These are phyloP conservation scores for Primulina eburnea DNA, from an alignment of 257 asterid genomes.

Conservation along the genomic window DNA sequence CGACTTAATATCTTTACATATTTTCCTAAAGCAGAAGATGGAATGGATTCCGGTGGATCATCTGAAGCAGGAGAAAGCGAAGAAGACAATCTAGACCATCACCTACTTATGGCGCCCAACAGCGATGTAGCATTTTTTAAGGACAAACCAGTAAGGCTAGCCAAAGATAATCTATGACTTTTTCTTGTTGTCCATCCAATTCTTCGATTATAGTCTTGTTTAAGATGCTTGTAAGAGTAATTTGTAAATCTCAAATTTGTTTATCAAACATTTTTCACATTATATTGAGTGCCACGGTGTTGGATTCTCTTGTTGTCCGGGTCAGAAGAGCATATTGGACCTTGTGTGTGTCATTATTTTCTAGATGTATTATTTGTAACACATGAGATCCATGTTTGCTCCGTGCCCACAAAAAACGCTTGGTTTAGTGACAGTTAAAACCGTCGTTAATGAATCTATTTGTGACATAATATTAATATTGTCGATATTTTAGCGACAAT, in stretches of 20 bases:
- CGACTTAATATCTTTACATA: constrained; percentile 3
- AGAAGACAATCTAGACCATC: constrained; percentile 66
- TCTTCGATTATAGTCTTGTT: constrained; percentile 1
- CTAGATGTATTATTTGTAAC: not conserved
- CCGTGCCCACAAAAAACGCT: too few species aligned
- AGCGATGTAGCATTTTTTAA: constrained; percentile 71
- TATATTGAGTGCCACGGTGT: not conserved
- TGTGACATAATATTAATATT: too few species aligned
- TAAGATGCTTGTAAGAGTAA: constrained; percentile 31
- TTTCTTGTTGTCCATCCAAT: constrained; percentile 4
- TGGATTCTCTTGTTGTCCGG: not conserved
- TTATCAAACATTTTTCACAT: not conserved
- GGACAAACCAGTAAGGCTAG: constrained; percentile 72
- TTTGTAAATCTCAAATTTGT: constrained; percentile 23
- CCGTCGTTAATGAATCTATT: too few species aligned
- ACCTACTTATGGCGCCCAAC: constrained; percentile 52
- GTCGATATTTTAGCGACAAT: too few species aligned
- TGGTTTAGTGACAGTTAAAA: too few species aligned
- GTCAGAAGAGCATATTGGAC: not conserved
- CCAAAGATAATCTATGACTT: constrained; percentile 60
- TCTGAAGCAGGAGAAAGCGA: constrained; percentile 46
- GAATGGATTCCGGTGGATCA: constrained; percentile 41
- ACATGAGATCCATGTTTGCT: not conserved
- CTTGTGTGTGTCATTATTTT: not conserved
- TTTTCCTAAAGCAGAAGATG: constrained; percentile 46